Conservation (phyloP, 2,329 filamentous ascomycete species). For the Biscogniauxia marginata region DNA sequence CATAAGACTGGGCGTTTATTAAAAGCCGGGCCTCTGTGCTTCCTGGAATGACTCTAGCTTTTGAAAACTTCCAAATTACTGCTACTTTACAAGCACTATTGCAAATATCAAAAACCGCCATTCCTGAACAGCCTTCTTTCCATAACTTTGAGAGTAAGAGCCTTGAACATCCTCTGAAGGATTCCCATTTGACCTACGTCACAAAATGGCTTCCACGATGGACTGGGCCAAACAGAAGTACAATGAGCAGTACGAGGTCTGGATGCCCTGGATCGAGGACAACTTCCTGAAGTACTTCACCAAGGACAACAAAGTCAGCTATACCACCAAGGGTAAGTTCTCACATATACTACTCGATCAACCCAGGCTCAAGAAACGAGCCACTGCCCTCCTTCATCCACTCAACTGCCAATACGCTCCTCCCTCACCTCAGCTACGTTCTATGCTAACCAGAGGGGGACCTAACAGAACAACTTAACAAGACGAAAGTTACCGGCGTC, state of each 20-base stretch:
- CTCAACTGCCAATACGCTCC: background rate
- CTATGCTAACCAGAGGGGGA: background rate
- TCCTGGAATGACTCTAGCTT: background rate
- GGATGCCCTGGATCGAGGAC: conserved; percentile 77
- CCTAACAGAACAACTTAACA: conserved; percentile 59
- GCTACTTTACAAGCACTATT: background rate
- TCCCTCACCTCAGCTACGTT: background rate
- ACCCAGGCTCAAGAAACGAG: background rate
- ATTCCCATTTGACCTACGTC: background rate
- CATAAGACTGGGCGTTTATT: background rate
- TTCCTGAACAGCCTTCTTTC: background rate
- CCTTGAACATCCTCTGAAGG: background rate
- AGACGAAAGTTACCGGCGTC: conserved; percentile 68
- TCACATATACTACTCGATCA: background rate
- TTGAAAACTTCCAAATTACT: background rate
- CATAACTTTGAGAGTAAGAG: background rate
- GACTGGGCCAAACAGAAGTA: conserved; percentile 64
- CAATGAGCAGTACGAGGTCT: conserved; percentile 70
- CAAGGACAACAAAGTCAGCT: conserved; percentile 74
- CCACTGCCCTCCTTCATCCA: conserved; percentile 3
- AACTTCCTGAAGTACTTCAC: conserved; percentile 70
- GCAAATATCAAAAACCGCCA: background rate
- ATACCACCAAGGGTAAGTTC: conserved; percentile 62
- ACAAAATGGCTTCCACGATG: conserved; percentile 25
- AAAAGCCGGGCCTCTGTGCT: background rate